A percentile compares a stretch with the other conserved stretches of the same genome.
These are phyloP conservation scores for Trichoderma reesei DNA, from an alignment of 495 filamentous ascomycete species.

Conservation along the genomic window DNA sequence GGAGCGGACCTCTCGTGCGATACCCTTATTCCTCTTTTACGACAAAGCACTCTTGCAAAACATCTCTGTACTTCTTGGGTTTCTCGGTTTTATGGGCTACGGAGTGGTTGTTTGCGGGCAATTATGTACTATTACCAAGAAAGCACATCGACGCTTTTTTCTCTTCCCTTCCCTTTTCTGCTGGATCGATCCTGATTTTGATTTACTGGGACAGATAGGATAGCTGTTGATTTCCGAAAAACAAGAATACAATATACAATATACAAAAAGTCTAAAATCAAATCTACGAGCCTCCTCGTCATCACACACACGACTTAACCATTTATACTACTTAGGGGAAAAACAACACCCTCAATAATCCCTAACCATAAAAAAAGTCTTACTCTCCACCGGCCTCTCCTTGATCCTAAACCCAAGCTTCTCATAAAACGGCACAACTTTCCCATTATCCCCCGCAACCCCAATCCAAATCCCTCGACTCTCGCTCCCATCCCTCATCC, in stretches of 20 bases:
- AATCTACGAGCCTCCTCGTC: not conserved
- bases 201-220: not conserved
- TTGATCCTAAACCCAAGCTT: constrained; percentile 29
- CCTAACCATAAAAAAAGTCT: constrained; percentile 31
- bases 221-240: not conserved
- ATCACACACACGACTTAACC: not conserved
- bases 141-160: not conserved
- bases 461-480: constrained; percentile 30
- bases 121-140: not conserved
- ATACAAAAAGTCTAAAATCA: not conserved
- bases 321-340: too few relatives aligned
- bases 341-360: constrained; percentile 16
- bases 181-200: not conserved
- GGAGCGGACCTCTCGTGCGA: not conserved
- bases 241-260: not conserved
- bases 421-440: constrained; percentile 36
- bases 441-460: constrained; percentile 29
- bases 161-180: not conserved
- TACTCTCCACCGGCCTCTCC: constrained; percentile 21
- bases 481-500: constrained; percentile 13
- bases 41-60: not conserved
- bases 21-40: constrained; percentile 1
- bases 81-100: not conserved
- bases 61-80: not conserved
- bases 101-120: not conserved